phyloP scores from a whole-genome alignment of 2,329 filamentous ascomycete species.

The Cercospora citrullina region DNA sequence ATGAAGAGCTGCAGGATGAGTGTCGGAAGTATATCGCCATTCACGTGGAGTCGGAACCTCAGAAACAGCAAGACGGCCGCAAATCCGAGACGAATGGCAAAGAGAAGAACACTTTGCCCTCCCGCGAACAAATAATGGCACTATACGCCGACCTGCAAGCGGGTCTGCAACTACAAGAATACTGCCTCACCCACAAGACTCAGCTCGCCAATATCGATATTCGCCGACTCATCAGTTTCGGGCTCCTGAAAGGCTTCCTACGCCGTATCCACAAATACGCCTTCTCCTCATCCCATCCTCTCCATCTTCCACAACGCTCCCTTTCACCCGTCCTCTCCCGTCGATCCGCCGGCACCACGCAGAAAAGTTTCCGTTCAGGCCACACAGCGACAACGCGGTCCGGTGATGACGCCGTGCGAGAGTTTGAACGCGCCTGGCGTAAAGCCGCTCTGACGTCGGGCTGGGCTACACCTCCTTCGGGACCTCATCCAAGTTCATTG shows the following conservation, averaged over 20 bases:
- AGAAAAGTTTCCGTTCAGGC: conserved; percentile 6
- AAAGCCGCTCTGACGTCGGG: conserved; percentile 37
- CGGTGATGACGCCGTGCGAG: conserved; percentile 25
- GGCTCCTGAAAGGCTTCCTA: conserved; percentile 89
- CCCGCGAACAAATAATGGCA: conserved; percentile 60
- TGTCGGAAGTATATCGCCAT: conserved; percentile 79
- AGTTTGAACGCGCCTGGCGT: conserved; percentile 38
- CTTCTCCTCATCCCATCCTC: not conserved
- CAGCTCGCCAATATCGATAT: conserved; percentile 78
- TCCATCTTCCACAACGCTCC: conserved; percentile 12
- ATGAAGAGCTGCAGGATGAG: conserved; percentile 78
- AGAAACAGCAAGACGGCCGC: conserved; percentile 6
- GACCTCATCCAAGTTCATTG: conserved; percentile 35
- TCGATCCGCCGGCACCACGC: conserved; percentile 13
- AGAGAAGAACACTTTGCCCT: conserved; percentile 9
- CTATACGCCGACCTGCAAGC: conserved; percentile 84
- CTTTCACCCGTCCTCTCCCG: conserved; percentile 8
- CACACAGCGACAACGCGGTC: not conserved
- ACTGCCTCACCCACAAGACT: conserved; percentile 74
- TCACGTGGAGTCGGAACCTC: conserved; percentile 10
- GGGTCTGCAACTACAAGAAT: conserved; percentile 81
- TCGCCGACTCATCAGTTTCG: conserved; percentile 89
- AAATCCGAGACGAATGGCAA: conserved; percentile 4
- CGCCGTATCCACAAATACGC: conserved; percentile 90
- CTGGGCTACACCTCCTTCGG: conserved; percentile 35